Percentiles rank a stretch among this genome's conserved stretches.
phyloP scores from a whole-genome alignment of 192 early-diverging fungal species.

The Entomortierella parvispora region DNA sequence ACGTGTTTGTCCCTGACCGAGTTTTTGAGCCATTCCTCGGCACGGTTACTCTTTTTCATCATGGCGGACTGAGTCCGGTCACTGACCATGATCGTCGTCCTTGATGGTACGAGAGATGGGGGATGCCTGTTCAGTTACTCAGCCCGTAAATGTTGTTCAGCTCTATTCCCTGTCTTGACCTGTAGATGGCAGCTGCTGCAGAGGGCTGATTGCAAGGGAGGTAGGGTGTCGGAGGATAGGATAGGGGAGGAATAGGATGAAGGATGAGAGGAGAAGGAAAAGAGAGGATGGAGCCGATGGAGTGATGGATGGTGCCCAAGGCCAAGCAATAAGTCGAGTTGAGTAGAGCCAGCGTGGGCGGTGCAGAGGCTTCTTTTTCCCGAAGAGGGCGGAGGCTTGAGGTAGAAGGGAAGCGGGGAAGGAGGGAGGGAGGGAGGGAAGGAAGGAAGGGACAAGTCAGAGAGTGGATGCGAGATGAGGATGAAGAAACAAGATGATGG shows the following conservation, averaged over 20 bases:
- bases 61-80: conserved; percentile 37
- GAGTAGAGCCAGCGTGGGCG: not conserved
- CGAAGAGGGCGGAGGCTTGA: not conserved
- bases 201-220: no score
- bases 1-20: conserved; percentile 51
- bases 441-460: not conserved
- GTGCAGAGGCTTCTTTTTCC: no score
- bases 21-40: conserved; percentile 52
- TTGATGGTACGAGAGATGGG: no score
- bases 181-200: no score
- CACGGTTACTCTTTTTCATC: conserved; percentile 45
- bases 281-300: not conserved
- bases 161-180: no score
- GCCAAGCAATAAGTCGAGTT: not conserved
- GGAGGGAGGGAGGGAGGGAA: not conserved
- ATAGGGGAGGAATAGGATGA: no score
- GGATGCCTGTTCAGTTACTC: no score
- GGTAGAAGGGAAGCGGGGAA: not conserved
- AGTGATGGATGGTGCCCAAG: not conserved
- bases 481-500: not conserved
- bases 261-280: not conserved
- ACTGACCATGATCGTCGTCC: conserved; percentile 33
- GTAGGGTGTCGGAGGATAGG: no score
- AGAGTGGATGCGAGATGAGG: not conserved
- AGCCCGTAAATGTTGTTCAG: no score